Evolutionary conservation across 495 filamentous ascomycete species (phyloP).

Genomic region (Aspergillus egyptiacus): DNA sequence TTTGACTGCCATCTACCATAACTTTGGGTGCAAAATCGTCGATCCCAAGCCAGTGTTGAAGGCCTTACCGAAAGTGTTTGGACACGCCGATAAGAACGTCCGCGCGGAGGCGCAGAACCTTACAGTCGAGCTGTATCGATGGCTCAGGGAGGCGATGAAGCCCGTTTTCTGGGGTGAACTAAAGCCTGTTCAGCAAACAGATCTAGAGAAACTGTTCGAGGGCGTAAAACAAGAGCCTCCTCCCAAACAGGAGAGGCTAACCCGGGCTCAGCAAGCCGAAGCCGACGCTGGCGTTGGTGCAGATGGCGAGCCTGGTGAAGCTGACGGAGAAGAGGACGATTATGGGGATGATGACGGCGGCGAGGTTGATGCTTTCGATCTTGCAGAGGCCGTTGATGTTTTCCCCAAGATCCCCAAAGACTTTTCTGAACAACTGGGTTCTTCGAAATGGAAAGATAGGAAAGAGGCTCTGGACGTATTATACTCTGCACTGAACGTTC

Average conservation of each 20-base stretch:
- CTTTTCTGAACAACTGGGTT: constrained; percentile 74
- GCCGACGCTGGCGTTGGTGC: constrained; percentile 63
- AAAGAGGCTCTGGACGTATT: constrained; percentile 90
- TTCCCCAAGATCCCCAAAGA: constrained; percentile 75
- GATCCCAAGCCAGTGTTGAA: constrained; percentile 97
- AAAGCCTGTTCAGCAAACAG: constrained; percentile 91
- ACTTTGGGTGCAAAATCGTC: constrained; percentile 91
- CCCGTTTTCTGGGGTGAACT: constrained; percentile 94
- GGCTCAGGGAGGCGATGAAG: constrained; percentile 97
- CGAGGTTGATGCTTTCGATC: constrained; percentile 77
- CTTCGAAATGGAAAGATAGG: constrained; percentile 96
- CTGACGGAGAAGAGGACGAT: constrained; percentile 47
- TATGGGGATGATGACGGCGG: constrained; percentile 63
- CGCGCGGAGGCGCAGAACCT: constrained; percentile 89
- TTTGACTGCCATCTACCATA: constrained; percentile 77
- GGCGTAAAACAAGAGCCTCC: constrained; percentile 79
- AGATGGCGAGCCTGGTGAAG: constrained; percentile 49
- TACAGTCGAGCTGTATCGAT: constrained; percentile 91
- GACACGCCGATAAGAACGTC: constrained; percentile 98
- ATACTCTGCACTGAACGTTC: constrained; percentile 70
- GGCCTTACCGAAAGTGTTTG: constrained; percentile 80
- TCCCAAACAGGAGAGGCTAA: constrained; percentile 86
- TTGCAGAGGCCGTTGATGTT: constrained; percentile 87
- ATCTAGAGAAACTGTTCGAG: constrained; percentile 92
- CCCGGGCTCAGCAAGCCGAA: constrained; percentile 75